A percentile compares a stretch with the other conserved stretches of the same genome.
These are phyloP conservation scores for Populus alba DNA, from an alignment of 345 rosid genomes.

Conservation along the genomic window DNA sequence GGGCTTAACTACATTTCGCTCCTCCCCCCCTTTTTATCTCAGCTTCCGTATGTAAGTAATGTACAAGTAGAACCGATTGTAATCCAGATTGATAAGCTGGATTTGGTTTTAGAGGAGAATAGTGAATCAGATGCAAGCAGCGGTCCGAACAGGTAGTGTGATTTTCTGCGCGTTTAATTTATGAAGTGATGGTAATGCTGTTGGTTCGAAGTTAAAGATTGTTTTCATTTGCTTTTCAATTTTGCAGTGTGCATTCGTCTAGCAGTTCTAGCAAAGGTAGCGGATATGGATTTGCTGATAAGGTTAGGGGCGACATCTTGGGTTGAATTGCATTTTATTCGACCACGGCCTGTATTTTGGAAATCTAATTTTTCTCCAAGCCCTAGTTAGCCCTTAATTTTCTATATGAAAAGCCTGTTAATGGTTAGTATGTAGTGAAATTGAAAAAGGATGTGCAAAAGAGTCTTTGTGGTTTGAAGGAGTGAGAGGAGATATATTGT, in stretches of 20 bases:
- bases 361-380: background rate
- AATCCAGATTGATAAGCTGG: conserved; percentile 89
- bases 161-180: background rate
- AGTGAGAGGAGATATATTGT: background rate
- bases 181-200: background rate
- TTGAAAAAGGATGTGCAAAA: background rate
- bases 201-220: background rate
- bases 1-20: background rate
- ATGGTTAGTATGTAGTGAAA: background rate
- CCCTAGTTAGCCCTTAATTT: background rate
- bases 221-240: background rate
- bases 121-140: conserved; percentile 55
- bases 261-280: conserved; percentile 64
- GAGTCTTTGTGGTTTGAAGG: background rate
- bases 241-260: conserved; percentile 57
- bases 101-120: conserved; percentile 96
- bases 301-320: conserved; percentile 54
- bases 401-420: background rate
- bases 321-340: background rate
- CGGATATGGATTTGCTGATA: conserved; percentile 97
- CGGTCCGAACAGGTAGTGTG: conserved; percentile 57
- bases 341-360: background rate
- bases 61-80: conserved; percentile 87
- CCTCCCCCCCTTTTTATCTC: background rate
- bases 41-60: conserved; percentile 91